A percentile compares a stretch with the other conserved stretches of the same genome.
Evolutionary conservation across 495 filamentous ascomycete genomes (phyloP).

Genomic region (Choiromyces venosus): DNA sequence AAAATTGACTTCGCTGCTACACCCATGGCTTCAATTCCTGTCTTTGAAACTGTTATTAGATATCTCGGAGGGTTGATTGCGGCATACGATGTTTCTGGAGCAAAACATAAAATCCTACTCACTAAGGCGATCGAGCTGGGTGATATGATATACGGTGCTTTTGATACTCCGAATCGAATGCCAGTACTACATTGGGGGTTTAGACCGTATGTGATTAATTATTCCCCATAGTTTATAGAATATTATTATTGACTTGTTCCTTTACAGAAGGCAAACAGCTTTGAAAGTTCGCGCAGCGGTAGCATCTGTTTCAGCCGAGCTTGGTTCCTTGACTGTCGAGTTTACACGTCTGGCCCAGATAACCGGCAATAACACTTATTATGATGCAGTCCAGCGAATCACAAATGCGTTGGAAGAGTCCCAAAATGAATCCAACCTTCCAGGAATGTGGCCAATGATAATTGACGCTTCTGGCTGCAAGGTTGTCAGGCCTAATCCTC

Average conservation of each 20-base stretch:
- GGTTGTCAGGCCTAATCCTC: constrained; percentile 12
- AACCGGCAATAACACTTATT: constrained; percentile 81
- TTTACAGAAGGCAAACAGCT: constrained; percentile 31
- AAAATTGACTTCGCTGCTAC: constrained; percentile 86
- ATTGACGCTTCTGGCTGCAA: constrained; percentile 73
- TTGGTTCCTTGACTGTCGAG: constrained; percentile 88
- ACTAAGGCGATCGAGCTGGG: constrained; percentile 84
- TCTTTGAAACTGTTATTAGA: constrained; percentile 85
- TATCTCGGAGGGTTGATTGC: constrained; percentile 79
- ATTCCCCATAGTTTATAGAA: neutral
- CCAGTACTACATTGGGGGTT: constrained; percentile 72
- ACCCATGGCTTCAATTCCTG: constrained; percentile 54
- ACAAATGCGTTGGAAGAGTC: constrained; percentile 77
- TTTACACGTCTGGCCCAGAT: constrained; percentile 91
- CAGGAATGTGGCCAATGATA: constrained; percentile 76
- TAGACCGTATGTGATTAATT: constrained; percentile 33
- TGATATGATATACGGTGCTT: constrained; percentile 82
- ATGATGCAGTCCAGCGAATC: constrained; percentile 89
- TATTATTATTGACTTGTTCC: constrained; percentile 13
- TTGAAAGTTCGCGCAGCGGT: constrained; percentile 11
- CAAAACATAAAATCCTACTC: constrained; percentile 57
- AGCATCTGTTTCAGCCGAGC: constrained; percentile 58
- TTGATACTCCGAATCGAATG: constrained; percentile 97
- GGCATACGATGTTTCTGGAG: constrained; percentile 75
- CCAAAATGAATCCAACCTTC: constrained; percentile 65